Evolutionary conservation across 202 grass and related monocot species (phyloP), one percentile per base, ranked within the genome.

Genomic region (Panicum virgatum): DNA sequence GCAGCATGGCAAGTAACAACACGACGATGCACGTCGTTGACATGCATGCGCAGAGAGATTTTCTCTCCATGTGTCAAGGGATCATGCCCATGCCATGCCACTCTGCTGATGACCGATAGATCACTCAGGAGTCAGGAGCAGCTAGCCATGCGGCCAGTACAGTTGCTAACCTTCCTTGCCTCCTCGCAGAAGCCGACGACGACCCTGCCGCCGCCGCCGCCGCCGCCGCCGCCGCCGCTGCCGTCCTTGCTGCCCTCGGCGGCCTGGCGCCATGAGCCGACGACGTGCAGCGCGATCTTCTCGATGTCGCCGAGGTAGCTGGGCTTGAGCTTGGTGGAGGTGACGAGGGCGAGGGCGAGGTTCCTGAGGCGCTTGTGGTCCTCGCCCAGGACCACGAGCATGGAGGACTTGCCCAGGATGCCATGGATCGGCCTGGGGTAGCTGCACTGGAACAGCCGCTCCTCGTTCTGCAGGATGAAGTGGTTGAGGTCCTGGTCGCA

Each of bases 381-480:
- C 70, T 96, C 93, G 15, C 93, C 90, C 2, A 96, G 85, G 83
- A 96, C 93, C 47, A 96, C 93, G 23, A 96, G 76, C 93, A 96
- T 96, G 80, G 90, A 96, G 72, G 93, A 90, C 81, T 96, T 96
- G 68, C 93, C 93, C 51, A 96, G 88, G 75, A 96, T 96, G 54
- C 88, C 93, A 82, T 96, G 93, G 81, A 96, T 96, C 37, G 93
- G 85, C 64, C 62, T 84, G n/a, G 93, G 93, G 80, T 96, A 96
- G 88, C 93, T 96, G 83, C 93, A 92, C 80, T 96, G 93, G 80
- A 93, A 93, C 64, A 96, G 80, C 79, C 82, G 87, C 86, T 96
- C 90, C 83, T 96, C 93, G 73, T 96, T 96, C 77, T 96, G 93
- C 80, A 96, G 90, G 75, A 96, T 96, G 93, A 96, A 96, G 74